Evolutionary conservation across 305 asterid species (phyloP), one percentile per base, ranked within the genome.

Genomic region (Fraxinus xanthoxyloides): DNA sequence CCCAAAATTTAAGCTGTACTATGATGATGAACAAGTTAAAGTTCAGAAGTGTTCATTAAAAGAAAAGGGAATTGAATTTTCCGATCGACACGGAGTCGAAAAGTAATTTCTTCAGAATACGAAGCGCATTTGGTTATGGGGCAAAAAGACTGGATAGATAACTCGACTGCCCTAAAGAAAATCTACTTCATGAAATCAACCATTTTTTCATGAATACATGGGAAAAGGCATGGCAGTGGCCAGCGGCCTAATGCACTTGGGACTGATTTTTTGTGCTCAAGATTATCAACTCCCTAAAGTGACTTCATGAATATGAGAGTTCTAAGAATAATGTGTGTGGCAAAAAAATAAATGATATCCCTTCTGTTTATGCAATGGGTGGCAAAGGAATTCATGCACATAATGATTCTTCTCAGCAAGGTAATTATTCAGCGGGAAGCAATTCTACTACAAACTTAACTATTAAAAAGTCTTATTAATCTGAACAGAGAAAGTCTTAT

Each of bases 41-140:
- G 9, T 35, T 35, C 40, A 35, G 40, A 35, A 35, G 40, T 35
- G 40, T 35, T 7, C 40, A 35, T 35, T 35, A 35, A 34, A 34
- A 34, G 40, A 35, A 35, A 35, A 35, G 40, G 40, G 40, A 35
- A 7, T 35, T 35, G 9, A 5, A 35, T 35, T 35, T 35, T 35
- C 38, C 2, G 40, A 7, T 35, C 40, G 43, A 36, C 43, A 36
- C 10, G 10, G 10, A 36, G 43, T 7, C 43, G n/a, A 36, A 36
- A 36, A 36, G 99, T 81, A 95, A 93, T 83, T 95, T 94, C 86
- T 95, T 86, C 75, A 89, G 98, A 75, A 92, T 95, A 78, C 92
- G 98, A 78, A 95, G 98, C 83, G 98, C 99, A 30, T 92, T 95
- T 81, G 91, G 92, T 61, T 95, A 90, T 88, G 99, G 99, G 76